Evolutionary conservation across 192 early-diverging fungal genomes (phyloP), one percentile per base, ranked within the genome.

Genomic region (Backusella morwellensis): DNA sequence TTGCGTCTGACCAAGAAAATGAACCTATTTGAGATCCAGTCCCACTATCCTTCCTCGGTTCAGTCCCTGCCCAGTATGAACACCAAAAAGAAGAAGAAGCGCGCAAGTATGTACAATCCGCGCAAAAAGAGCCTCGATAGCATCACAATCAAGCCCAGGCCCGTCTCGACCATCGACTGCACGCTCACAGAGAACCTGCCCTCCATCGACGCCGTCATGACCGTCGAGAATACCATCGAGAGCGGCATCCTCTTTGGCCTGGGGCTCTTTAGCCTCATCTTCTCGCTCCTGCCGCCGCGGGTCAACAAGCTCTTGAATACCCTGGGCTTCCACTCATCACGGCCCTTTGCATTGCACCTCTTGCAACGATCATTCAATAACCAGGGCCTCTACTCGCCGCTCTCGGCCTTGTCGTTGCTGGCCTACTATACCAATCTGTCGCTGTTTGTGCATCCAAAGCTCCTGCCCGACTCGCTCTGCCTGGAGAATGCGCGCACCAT

Each of bases 241-340:
- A 77, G 78, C 38, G 82, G 82, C 17, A 72, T 83, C 2, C 77
- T 83, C n/a, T 83, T 83, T 75, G 82, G 82, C 6, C 54, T 80
- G 6, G 82, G 82, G 3, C 36, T 80, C 9, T 77, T 83, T 67
- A 79, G 75, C 42, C 72, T 83, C 14, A 80, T 83, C 3, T 83
- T 83, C 44, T 83, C 82, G 2, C 68, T 83, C 6, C 9, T 83
- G 8, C 82, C 82, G 21, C 82, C 82, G 1, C 74, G 77, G 75
- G 80, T 75, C 19, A 78, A 70, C 21, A 78, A 72, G 36, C 17
- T 82, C 2, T 36, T 82, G 3, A 82, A 82, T 68, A 78, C 80
- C 14, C 36, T 82, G 32, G 80, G 80, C 17, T 82, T 82, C 17
- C 77, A 82, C 47, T 77, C 80, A 3, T 82, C 80, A 19, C 44